Conservation (phyloP, 1,284 basidiomycete genomes). For the Tilletiaria anomala region DNA sequence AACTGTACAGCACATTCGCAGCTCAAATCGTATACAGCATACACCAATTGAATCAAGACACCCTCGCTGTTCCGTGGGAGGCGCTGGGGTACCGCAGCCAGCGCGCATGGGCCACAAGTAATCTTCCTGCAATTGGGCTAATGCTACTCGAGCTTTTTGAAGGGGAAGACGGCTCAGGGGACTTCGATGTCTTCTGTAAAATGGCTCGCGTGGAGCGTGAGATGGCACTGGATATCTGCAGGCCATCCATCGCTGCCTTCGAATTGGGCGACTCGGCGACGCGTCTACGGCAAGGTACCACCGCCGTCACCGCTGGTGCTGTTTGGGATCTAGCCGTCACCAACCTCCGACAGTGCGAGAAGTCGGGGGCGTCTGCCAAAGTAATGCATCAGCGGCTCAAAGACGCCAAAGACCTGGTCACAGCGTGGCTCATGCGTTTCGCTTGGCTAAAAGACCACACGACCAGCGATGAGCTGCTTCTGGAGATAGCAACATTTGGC, state of each 20-base stretch:
- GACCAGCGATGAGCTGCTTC: too few relatives aligned
- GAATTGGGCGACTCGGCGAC: neutral
- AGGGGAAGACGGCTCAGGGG: slow-evolving; percentile 45
- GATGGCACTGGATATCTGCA: neutral
- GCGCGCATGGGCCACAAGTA: slow-evolving; percentile 15
- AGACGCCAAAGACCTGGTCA: neutral
- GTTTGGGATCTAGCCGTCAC: neutral
- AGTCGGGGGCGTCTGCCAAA: neutral
- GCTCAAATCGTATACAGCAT: slow-evolving; percentile 49
- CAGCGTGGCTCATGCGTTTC: neutral
- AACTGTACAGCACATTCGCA: slow-evolving; percentile 64
- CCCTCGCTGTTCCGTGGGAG: slow-evolving; percentile 54
- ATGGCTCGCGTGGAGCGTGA: neutral
- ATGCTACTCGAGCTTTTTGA: slow-evolving; percentile 9
- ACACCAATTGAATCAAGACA: slow-evolving; percentile 42
- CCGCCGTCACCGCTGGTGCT: neutral
- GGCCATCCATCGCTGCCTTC: neutral
- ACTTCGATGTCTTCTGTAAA: slow-evolving; percentile 43
- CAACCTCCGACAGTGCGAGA: neutral
- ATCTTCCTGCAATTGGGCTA: slow-evolving; percentile 10
- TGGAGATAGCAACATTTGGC: too few relatives aligned
- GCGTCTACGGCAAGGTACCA: neutral
- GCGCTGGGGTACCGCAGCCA: slow-evolving; percentile 58
- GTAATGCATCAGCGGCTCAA: neutral
- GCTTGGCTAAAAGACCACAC: too few relatives aligned